Conservation (phyloP, 2,329 filamentous ascomycete genomes). For the Trichoderma citrinoviride region DNA sequence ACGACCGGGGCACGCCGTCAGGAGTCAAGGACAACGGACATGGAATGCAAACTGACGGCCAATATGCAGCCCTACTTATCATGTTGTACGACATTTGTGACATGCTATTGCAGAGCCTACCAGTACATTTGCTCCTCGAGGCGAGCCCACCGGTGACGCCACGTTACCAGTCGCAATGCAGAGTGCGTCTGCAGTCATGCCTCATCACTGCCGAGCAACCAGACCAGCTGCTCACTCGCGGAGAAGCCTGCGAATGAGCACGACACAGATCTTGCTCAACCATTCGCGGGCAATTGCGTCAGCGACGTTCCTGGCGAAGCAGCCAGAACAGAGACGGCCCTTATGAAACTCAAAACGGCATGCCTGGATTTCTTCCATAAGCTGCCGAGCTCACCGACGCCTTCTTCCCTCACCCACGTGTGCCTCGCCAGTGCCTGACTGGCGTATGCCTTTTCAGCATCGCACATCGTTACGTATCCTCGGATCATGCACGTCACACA, state of each 20-base stretch:
- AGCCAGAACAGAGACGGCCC: background rate
- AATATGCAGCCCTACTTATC: conserved; percentile 15
- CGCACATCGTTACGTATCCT: conserved; percentile 10
- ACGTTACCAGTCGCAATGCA: background rate
- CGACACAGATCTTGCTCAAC: background rate
- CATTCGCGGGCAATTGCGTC: background rate
- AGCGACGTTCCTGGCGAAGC: background rate
- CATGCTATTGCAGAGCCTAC: background rate
- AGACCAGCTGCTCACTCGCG: background rate
- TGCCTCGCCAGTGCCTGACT: conserved; percentile 8
- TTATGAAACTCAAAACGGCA: background rate
- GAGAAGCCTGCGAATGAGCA: background rate
- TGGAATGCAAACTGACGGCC: background rate
- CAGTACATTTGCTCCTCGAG: background rate
- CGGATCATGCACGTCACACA: conserved; percentile 4
- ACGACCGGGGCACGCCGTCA: conserved; percentile 3
- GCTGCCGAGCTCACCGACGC: background rate
- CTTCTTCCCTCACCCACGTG: conserved; percentile 8
- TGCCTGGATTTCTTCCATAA: conserved; percentile 1
- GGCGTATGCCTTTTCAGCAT: background rate
- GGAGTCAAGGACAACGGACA: background rate
- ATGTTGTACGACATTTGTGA: conserved; percentile 5
- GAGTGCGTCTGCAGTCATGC: background rate
- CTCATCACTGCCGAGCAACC: conserved; percentile 4
- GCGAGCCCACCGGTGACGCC: conserved; percentile 6